phyloP scores from a whole-genome alignment of 2,329 filamentous ascomycete species.

The Colletotrichum magnum region DNA sequence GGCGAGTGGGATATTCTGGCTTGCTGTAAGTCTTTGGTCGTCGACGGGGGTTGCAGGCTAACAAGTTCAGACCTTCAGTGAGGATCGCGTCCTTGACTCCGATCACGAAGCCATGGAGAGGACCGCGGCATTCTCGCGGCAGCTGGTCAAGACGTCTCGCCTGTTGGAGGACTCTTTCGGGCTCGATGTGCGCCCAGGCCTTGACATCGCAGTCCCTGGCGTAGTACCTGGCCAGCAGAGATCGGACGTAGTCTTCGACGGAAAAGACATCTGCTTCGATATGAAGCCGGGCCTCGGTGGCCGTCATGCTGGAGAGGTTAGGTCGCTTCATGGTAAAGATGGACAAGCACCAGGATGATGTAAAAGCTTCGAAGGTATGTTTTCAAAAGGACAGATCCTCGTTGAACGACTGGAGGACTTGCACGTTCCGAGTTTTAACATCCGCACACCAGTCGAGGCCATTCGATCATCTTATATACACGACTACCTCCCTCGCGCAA shows the following conservation, averaged over 20 bases:
- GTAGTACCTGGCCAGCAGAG: conserved; percentile 61
- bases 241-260: conserved; percentile 62
- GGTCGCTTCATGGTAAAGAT: background rate
- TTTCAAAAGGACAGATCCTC: too few relatives aligned
- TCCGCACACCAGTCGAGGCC: too few relatives aligned
- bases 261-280: conserved; percentile 53
- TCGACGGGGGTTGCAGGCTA: too few relatives aligned
- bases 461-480: too few relatives aligned
- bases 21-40: too few relatives aligned
- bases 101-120: conserved; percentile 69
- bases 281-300: conserved; percentile 1
- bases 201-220: conserved; percentile 58
- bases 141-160: conserved; percentile 65
- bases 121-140: conserved; percentile 62
- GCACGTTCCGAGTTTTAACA: too few relatives aligned
- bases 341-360: background rate
- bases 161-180: conserved; percentile 60
- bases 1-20: conserved; percentile 68
- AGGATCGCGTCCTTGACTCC: conserved; percentile 72
- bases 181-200: conserved; percentile 65
- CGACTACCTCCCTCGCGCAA: too few relatives aligned
- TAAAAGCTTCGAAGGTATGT: too few relatives aligned
- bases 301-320: background rate
- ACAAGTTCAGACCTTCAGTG: conserved; percentile 59
- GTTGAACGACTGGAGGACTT: too few relatives aligned